phyloP scores from a whole-genome alignment of 805 yeast genomes.

The Kuraishia hungarica region DNA sequence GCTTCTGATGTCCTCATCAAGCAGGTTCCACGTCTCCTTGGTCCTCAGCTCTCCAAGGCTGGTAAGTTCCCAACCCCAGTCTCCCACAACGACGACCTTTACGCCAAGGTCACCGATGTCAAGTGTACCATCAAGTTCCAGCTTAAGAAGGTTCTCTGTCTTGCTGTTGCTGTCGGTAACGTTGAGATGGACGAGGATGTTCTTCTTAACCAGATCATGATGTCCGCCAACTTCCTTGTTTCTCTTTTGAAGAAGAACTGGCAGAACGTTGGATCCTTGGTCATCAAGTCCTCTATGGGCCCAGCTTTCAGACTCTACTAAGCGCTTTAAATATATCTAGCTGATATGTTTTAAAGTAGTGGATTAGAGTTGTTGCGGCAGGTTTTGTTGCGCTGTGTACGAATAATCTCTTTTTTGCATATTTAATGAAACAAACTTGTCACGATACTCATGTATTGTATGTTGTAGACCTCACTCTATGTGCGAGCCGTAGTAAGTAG shows the following conservation, averaged over 20 bases:
- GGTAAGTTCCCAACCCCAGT: conserved; percentile 99
- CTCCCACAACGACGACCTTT: conserved; percentile 97
- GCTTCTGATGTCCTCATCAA: conserved; percentile 99
- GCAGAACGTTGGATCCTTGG: conserved; percentile 99
- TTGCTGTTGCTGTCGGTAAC: conserved; percentile 99
- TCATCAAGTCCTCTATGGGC: conserved; percentile 99
- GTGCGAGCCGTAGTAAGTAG: too few species aligned
- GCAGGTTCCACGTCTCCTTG: conserved; percentile 99
- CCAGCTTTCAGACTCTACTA: conserved; percentile 99
- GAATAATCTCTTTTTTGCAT: background rate
- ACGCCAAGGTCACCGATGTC: conserved; percentile 92
- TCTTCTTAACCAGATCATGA: conserved; percentile 94
- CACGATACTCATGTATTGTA: background rate
- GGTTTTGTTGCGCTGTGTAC: background rate
- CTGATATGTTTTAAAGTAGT: background rate
- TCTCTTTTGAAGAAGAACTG: conserved; percentile 99
- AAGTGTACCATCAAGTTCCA: conserved; percentile 99
- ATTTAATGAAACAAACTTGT: background rate
- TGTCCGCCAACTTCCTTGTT: conserved; percentile 98
- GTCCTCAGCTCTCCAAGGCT: conserved; percentile 99
- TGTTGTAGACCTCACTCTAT: background rate
- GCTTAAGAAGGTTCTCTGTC: conserved; percentile 98
- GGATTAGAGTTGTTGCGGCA: background rate
- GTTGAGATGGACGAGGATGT: conserved; percentile 98
- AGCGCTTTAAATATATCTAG: conserved; percentile 15